Conservation (phyloP, 106 monocot genomes). For the Dendrobium officinale region DNA sequence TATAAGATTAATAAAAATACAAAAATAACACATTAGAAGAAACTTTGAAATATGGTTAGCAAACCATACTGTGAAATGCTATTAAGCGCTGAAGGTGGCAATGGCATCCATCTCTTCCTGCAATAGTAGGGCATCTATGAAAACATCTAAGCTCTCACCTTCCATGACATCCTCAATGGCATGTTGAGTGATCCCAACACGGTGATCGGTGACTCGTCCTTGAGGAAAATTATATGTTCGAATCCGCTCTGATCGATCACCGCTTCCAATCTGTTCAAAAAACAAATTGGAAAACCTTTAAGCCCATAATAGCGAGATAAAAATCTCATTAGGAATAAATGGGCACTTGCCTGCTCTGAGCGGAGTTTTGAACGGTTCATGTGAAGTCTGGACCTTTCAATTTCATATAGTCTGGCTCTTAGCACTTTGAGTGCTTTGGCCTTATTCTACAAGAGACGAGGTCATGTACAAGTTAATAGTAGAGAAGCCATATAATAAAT, state of each 20-base stretch:
- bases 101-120: constrained; percentile 86
- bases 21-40: not conserved
- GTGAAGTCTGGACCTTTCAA: constrained; percentile 71
- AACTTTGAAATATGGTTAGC: not conserved
- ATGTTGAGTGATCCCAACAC: constrained; percentile 80
- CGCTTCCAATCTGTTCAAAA: constrained; percentile 67
- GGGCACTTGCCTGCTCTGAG: constrained; percentile 56
- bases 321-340: not conserved
- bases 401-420: constrained; percentile 70
- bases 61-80: not conserved
- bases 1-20: too few species aligned
- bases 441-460: constrained; percentile 56
- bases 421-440: constrained; percentile 88
- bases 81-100: constrained; percentile 41
- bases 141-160: constrained; percentile 75
- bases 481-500: not conserved
- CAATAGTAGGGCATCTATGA: constrained; percentile 76
- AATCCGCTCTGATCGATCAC: constrained; percentile 92
- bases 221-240: constrained; percentile 96
- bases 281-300: not conserved
- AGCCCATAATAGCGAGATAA: not conserved
- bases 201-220: constrained; percentile 91
- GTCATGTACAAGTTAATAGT: not conserved
- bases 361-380: constrained; percentile 71
- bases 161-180: constrained; percentile 70